Evolutionary conservation across 192 early-diverging fungal genomes (phyloP).

Genomic region (Backusella psychrophila): DNA sequence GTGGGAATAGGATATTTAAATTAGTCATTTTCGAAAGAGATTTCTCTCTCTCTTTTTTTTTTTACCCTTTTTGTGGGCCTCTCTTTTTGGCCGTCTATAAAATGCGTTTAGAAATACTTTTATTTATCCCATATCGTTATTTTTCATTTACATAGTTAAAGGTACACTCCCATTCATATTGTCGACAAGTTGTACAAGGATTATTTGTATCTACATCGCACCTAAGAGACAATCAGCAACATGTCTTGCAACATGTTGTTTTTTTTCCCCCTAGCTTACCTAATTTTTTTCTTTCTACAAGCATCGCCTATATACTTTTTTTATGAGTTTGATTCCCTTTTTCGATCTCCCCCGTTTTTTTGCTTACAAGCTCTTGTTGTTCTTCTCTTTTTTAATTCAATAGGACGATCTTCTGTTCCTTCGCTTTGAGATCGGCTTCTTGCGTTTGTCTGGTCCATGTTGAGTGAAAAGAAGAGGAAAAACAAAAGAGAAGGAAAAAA

Average conservation of each 20-base stretch:
- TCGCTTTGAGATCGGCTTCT: not conserved
- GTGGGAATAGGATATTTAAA: not conserved
- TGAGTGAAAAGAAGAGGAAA: not conserved
- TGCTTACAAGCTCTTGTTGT: not conserved
- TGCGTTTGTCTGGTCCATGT: not conserved
- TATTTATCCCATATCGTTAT: not conserved
- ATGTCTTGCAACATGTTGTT: not conserved
- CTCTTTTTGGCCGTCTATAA: constrained; percentile 21
- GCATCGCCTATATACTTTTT: constrained; percentile 25
- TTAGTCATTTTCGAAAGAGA: constrained; percentile 8
- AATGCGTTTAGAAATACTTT: not conserved
- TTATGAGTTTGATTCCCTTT: not conserved
- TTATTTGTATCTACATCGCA: constrained; percentile 25
- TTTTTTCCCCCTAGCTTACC: constrained; percentile 6
- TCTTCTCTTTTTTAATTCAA: not conserved
- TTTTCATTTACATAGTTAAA: constrained; percentile 26
- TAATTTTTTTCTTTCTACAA: constrained; percentile 31
- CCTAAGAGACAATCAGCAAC: not conserved
- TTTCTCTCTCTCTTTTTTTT: not conserved
- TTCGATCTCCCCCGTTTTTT: not conserved
- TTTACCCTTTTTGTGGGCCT: constrained; percentile 32
- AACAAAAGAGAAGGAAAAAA: no score
- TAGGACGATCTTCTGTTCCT: not conserved
- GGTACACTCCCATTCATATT: constrained; percentile 34
- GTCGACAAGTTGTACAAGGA: constrained; percentile 29